Base-by-base conservation (phyloP, 768 basidiomycete species). In the Tephrocybe rancida region DNA sequence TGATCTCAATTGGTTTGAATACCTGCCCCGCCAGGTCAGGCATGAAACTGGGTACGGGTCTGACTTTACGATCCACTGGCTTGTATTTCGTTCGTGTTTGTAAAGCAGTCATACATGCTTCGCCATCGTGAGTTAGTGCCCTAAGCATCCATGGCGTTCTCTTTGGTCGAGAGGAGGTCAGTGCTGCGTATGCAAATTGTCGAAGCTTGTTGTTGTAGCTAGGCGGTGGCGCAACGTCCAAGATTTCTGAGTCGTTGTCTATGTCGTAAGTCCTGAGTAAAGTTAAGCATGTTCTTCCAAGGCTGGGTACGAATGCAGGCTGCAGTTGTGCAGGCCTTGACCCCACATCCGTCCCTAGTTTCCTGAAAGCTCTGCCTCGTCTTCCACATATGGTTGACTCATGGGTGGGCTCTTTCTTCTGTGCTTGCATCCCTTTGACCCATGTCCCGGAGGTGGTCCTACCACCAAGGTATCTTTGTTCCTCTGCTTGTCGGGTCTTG, bases 1-100 rank as follows among this genome's bases (percentile, higher is more conserved):
- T 59, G 19, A 61, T 35, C 1, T 50, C 44, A 9, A 62, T 58
- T 1, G 63, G 63, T 19, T 53, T 39, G 25, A 61, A 67, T 4
- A 16, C 16, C 35, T 37, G 35, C 11, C 56, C 61, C 1, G 39
- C 37, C 1, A 59, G 59, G 35, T 66, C 54, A 14, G 64, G 67
- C 60, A 64, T 63, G 37, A 64, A 64, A 0, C 53, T 58, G 0
- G 63, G 63, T 1, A 68, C 67, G 0, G 67, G 64, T 1, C 57
- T 54, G 1, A 66, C 61, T 50, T 67, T 68, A 8, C 57, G 25
- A 37, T 68, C 59, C 1, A 68, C 64, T 0, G 61, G 59, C 32
- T 68, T 66, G 43, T 67, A 67, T 44, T 54, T 54, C 13, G 21
- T 25, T 37, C 29, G 7, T 2, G 43, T 32, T 30, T 46, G 19